Percentiles rank a stretch among this genome's conserved stretches.
phyloP scores from a whole-genome alignment of 768 basidiomycete genomes.

The Collybia nuda region DNA sequence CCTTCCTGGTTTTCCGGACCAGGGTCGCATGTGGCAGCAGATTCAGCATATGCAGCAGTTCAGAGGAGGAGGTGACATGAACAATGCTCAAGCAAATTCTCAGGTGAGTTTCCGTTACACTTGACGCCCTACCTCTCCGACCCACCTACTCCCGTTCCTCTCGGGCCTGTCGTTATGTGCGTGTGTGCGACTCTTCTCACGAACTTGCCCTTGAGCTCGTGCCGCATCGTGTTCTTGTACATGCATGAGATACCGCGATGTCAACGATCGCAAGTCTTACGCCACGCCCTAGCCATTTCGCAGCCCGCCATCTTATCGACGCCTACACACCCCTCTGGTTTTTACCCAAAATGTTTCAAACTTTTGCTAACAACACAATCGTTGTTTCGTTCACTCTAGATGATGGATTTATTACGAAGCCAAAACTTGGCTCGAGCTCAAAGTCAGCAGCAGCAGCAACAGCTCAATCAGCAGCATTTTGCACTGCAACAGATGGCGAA shows the following conservation, averaged over 20 bases:
- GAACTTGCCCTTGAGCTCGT: constrained; percentile 1
- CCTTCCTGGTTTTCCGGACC: constrained; percentile 49
- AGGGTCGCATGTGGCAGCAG: constrained; percentile 57
- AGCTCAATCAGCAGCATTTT: constrained; percentile 42
- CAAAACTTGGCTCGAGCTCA: constrained; percentile 41
- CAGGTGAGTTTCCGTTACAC: constrained; percentile 41
- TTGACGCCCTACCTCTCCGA: not conserved
- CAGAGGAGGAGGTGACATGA: constrained; percentile 41
- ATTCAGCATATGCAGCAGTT: constrained; percentile 48
- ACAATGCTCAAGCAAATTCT: constrained; percentile 34
- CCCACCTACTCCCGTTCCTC: constrained; percentile 6
- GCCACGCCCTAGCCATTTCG: constrained; percentile 1
- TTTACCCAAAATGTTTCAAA: constrained; percentile 18
- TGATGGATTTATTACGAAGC: constrained; percentile 44
- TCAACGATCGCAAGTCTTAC: constrained; percentile 6
- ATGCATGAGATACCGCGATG: constrained; percentile 10
- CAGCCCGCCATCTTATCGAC: constrained; percentile 18
- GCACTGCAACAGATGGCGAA: constrained; percentile 36
- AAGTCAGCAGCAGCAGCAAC: constrained; percentile 28
- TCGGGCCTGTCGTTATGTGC: constrained; percentile 6
- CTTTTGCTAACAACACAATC: constrained; percentile 15
- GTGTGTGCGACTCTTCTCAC: constrained; percentile 8
- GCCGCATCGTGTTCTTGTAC: constrained; percentile 9
- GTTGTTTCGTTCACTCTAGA: constrained; percentile 29
- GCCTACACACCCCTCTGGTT: constrained; percentile 12